Conservation (phyloP, 192 early-diverging fungal species). For the Rhizoclosmatium sp. region DNA sequence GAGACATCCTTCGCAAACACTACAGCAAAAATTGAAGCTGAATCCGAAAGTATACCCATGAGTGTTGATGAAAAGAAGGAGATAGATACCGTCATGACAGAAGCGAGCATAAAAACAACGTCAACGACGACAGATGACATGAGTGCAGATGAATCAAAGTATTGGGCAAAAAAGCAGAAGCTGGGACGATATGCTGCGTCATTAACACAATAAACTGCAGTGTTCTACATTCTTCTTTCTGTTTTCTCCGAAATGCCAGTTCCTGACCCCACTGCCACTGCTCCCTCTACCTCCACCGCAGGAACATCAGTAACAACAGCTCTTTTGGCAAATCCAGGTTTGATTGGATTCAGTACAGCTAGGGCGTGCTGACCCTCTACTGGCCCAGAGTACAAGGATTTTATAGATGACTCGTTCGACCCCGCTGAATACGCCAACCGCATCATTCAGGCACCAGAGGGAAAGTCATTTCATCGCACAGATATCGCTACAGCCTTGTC, state of each 20-base stretch:
- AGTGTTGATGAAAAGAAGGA: too few species aligned
- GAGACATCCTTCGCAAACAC: neutral
- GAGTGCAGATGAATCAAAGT: neutral
- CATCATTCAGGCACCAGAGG: constrained; percentile 66
- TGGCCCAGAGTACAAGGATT: constrained; percentile 69
- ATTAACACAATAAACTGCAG: neutral
- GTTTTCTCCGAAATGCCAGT: constrained; percentile 1
- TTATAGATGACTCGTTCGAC: constrained; percentile 71
- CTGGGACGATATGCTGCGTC: neutral
- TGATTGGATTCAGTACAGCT: too few species aligned
- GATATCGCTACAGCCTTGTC: constrained; percentile 72
- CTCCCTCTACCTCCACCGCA: neutral
- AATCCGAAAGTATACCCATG: too few species aligned
- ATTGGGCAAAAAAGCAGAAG: constrained; percentile 1
- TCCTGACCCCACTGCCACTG: neutral
- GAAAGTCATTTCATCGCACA: constrained; percentile 57
- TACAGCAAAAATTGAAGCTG: too few species aligned
- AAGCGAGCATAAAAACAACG: too few species aligned
- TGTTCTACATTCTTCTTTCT: neutral
- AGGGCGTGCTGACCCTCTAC: too few species aligned
- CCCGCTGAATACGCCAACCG: constrained; percentile 71
- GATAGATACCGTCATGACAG: too few species aligned
- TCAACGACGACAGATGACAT: neutral
- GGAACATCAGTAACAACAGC: neutral
- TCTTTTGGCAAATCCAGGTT: neutral